Percentiles rank a stretch among this genome's conserved stretches.
phyloP scores from a whole-genome alignment of 345 rosid species.

The Iberis pinnata region DNA sequence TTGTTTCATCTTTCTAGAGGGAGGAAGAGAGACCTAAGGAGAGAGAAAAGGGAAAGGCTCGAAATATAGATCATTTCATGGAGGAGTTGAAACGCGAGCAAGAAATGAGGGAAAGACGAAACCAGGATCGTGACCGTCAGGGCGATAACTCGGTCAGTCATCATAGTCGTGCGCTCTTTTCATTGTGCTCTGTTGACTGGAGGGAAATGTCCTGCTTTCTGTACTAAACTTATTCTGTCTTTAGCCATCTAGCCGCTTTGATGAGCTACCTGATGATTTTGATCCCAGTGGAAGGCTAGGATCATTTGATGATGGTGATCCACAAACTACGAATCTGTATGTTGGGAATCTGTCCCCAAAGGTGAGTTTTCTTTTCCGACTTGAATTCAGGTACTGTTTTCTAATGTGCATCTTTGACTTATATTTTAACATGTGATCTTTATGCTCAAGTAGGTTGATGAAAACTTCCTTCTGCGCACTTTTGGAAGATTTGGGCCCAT shows the following conservation, averaged over 20 bases:
- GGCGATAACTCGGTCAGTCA: constrained; percentile 60
- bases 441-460: constrained; percentile 65
- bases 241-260: constrained; percentile 91
- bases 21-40: constrained; percentile 77
- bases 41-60: constrained; percentile 77
- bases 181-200: not conserved
- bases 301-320: constrained; percentile 99
- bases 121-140: constrained; percentile 80
- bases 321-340: constrained; percentile 94
- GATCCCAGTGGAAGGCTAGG: constrained; percentile 99
- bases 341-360: constrained; percentile 96
- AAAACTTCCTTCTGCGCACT: constrained; percentile 92
- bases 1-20: constrained; percentile 40
- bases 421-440: constrained; percentile 10
- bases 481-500: constrained; percentile 99
- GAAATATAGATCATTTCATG: constrained; percentile 95
- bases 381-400: constrained; percentile 35
- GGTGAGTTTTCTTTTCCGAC: constrained; percentile 56
- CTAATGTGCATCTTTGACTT: not conserved
- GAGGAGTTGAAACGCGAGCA: constrained; percentile 98
- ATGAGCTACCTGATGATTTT: constrained; percentile 94
- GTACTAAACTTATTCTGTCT: constrained; percentile 24
- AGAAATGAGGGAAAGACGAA: constrained; percentile 91
- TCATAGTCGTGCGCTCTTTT: constrained; percentile 2
- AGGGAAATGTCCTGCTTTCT: constrained; percentile 3